phyloP scores from a whole-genome alignment of 805 yeast species.

The Saccharomycopsis olivae region DNA sequence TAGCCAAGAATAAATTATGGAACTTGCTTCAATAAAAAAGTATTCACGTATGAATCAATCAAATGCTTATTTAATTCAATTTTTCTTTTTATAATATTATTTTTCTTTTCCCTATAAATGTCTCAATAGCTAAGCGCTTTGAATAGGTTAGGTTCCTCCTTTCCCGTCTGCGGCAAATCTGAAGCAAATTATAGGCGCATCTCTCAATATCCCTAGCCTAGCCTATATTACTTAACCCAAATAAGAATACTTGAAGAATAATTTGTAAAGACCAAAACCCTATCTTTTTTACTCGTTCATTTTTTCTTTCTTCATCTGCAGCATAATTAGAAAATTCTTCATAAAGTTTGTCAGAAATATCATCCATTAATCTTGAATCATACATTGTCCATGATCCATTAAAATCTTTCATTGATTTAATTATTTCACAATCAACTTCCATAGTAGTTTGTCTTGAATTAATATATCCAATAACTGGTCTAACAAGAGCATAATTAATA shows the following conservation, averaged over 20 bases:
- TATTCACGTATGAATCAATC: too few relatives aligned
- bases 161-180: too few relatives aligned
- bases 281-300: constrained; percentile 65
- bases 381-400: constrained; percentile 96
- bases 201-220: too few relatives aligned
- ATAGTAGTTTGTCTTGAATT: constrained; percentile 84
- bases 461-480: constrained; percentile 94
- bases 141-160: too few relatives aligned
- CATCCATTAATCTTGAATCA: constrained; percentile 86
- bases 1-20: too few relatives aligned
- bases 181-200: too few relatives aligned
- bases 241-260: constrained; percentile 66
- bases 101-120: too few relatives aligned
- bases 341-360: constrained; percentile 78
- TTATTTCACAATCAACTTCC: constrained; percentile 74
- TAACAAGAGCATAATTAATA: constrained; percentile 78
- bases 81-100: too few relatives aligned
- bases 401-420: constrained; percentile 71
- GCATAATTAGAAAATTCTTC: constrained; percentile 85
- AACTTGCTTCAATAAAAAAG: too few relatives aligned
- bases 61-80: too few relatives aligned
- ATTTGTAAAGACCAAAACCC: constrained; percentile 91
- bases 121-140: too few relatives aligned
- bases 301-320: constrained; percentile 72
- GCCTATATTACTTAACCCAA: constrained; percentile 35